A percentile compares a stretch with the other conserved stretches of the same genome.
Evolutionary conservation across 2,329 filamentous ascomycete species (phyloP).

Genomic region (Claviceps humidiphila): DNA sequence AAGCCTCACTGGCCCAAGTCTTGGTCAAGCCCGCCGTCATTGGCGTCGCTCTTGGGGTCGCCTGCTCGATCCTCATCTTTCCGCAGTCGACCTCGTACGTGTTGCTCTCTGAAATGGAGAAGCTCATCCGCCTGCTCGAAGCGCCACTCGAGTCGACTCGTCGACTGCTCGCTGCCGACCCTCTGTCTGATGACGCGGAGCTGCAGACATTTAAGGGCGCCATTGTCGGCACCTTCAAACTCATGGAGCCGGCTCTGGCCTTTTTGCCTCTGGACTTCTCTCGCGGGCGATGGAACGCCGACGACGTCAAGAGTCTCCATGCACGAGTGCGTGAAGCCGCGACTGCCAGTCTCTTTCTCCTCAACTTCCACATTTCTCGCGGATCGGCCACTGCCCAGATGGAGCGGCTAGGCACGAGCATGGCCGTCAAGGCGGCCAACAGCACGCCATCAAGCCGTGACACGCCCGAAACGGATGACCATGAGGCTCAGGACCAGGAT

Average conservation of each 20-base stretch:
- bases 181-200: conserved; percentile 13
- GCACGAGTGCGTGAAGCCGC: conserved; percentile 22
- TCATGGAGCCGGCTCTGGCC: conserved; percentile 23
- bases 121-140: conserved; percentile 19
- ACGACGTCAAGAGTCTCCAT: conserved; percentile 26
- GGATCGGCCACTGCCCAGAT: conserved; percentile 11
- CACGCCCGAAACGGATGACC: neutral
- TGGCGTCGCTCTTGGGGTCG: conserved; percentile 30
- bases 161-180: conserved; percentile 10
- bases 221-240: conserved; percentile 23
- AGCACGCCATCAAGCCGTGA: neutral
- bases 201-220: conserved; percentile 15
- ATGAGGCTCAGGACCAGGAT: neutral
- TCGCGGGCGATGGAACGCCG: conserved; percentile 29
- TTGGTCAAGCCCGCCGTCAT: conserved; percentile 32
- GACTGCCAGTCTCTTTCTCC: conserved; percentile 19
- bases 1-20: conserved; percentile 22
- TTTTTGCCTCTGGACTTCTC: conserved; percentile 36
- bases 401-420: conserved; percentile 5
- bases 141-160: conserved; percentile 19
- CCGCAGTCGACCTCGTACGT: conserved; percentile 34
- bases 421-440: neutral
- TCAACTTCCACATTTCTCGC: conserved; percentile 29
- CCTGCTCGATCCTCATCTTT: conserved; percentile 31
- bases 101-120: conserved; percentile 22